Evolutionary conservation across 305 asterid species (phyloP).

Genomic region (Rubia tinctorum): DNA sequence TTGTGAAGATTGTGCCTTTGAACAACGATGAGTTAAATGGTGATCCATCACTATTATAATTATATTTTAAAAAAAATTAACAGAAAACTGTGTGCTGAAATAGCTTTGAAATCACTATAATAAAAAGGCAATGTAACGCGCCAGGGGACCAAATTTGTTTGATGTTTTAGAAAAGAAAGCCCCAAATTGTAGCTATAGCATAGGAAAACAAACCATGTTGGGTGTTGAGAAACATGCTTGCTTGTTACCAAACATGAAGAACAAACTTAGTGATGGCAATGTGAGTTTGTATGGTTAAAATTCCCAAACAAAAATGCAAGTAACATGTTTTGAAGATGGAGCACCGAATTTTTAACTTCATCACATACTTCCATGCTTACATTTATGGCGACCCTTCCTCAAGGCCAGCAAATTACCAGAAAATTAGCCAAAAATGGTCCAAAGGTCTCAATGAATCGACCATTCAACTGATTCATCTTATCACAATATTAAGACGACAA

Average conservation of each 20-base stretch:
- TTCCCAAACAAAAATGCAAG: not conserved
- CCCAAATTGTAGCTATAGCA: not conserved
- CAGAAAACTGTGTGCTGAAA: too few relatives aligned
- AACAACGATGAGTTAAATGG: too few relatives aligned
- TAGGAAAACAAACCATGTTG: conserved; percentile 4
- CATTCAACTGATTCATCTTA: conserved; percentile 20
- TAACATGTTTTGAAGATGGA: conserved; percentile 1
- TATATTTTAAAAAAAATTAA: too few relatives aligned
- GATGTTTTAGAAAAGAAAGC: not conserved
- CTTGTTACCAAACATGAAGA: not conserved
- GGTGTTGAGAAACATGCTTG: not conserved
- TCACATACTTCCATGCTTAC: not conserved
- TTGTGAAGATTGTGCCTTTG: too few relatives aligned
- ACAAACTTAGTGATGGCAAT: not conserved
- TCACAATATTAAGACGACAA: conserved; percentile 1
- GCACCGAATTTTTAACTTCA: not conserved
- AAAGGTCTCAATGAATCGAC: conserved; percentile 15
- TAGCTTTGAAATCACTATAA: too few relatives aligned
- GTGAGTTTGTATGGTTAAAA: not conserved
- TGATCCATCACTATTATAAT: too few relatives aligned
- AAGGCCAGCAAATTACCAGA: not conserved
- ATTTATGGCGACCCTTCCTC: not conserved
- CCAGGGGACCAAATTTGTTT: not conserved
- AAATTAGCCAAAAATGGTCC: conserved; percentile 4
- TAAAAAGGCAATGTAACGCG: too few relatives aligned